Evolutionary conservation across 305 asterid genomes (phyloP).

Genomic region (Rubia tinctorum): DNA sequence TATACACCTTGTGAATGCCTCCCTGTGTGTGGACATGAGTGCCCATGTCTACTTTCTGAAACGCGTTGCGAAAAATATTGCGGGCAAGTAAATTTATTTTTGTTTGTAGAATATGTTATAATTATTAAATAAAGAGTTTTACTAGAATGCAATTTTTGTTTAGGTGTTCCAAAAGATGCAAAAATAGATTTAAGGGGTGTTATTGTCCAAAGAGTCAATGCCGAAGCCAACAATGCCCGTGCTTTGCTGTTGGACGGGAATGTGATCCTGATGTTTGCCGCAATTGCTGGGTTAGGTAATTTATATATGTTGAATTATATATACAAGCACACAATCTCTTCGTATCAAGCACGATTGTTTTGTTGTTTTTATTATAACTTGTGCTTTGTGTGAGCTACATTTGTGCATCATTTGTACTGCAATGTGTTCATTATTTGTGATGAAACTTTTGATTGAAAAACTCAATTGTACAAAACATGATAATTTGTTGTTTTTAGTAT

Average conservation of each 20-base stretch:
- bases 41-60: slow-evolving; percentile 83
- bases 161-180: slow-evolving; percentile 96
- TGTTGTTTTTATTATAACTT: neutral
- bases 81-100: slow-evolving; percentile 52
- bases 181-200: slow-evolving; percentile 96
- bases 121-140: neutral
- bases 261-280: slow-evolving; percentile 99
- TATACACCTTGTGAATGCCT: slow-evolving; percentile 83
- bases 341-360: neutral
- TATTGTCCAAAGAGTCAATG: slow-evolving; percentile 99
- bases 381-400: neutral
- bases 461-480: too few relatives aligned
- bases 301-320: too few relatives aligned
- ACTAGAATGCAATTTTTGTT: slow-evolving; percentile 15
- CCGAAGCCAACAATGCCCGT: slow-evolving; percentile 98
- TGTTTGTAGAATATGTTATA: neutral
- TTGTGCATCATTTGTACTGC: too few relatives aligned
- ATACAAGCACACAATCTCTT: neutral
- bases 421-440: neutral
- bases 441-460: neutral
- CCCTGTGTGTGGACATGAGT: slow-evolving; percentile 81
- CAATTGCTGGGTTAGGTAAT: slow-evolving; percentile 97
- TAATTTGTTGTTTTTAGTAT: too few relatives aligned
- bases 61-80: slow-evolving; percentile 97
- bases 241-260: slow-evolving; percentile 99